phyloP scores from a whole-genome alignment of 2,329 filamentous ascomycete species.

The Biscogniauxia marginata region DNA sequence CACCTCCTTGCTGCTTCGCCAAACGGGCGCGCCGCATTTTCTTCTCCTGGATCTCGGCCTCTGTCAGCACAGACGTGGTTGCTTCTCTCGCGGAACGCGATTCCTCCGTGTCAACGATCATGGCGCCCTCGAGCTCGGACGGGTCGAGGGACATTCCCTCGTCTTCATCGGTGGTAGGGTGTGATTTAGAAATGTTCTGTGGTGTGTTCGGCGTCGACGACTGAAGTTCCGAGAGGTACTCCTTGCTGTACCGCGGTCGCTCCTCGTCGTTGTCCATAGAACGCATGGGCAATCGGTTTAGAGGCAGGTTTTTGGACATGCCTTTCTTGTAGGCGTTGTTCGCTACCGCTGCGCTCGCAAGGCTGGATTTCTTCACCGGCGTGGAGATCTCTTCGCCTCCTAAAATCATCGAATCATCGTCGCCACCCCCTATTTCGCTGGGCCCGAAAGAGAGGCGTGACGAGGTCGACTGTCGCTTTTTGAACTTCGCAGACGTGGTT shows the following conservation, averaged over 20 bases:
- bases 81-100: slow-evolving; percentile 22
- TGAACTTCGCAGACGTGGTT: slow-evolving; percentile 55
- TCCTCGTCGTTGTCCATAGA: slow-evolving; percentile 62
- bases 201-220: slow-evolving; percentile 83
- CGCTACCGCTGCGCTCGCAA: slow-evolving; percentile 64
- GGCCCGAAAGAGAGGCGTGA: slow-evolving; percentile 77
- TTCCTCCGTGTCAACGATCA: slow-evolving; percentile 54
- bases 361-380: slow-evolving; percentile 56
- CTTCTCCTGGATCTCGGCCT: slow-evolving; percentile 84
- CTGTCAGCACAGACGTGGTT: slow-evolving; percentile 65
- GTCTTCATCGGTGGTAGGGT: slow-evolving; percentile 46
- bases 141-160: slow-evolving; percentile 57
- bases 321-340: slow-evolving; percentile 62
- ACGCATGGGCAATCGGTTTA: slow-evolving; percentile 51
- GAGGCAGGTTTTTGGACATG: slow-evolving; percentile 43
- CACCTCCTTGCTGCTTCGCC: slow-evolving; percentile 57
- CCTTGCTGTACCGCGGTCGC: slow-evolving; percentile 78
- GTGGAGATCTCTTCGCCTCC: slow-evolving; percentile 48
- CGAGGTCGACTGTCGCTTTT: slow-evolving; percentile 58
- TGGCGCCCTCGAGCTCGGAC: slow-evolving; percentile 61
- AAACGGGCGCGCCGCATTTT: slow-evolving; percentile 84
- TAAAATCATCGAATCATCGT: slow-evolving; percentile 39
- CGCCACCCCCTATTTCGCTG: slow-evolving; percentile 51
- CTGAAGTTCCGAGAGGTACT: slow-evolving; percentile 82
- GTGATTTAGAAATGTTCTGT: slow-evolving; percentile 52